Evolutionary conservation across 1,139 yeast genomes (phyloP).

Genomic region (Saccharomycopsis hybrid): DNA sequence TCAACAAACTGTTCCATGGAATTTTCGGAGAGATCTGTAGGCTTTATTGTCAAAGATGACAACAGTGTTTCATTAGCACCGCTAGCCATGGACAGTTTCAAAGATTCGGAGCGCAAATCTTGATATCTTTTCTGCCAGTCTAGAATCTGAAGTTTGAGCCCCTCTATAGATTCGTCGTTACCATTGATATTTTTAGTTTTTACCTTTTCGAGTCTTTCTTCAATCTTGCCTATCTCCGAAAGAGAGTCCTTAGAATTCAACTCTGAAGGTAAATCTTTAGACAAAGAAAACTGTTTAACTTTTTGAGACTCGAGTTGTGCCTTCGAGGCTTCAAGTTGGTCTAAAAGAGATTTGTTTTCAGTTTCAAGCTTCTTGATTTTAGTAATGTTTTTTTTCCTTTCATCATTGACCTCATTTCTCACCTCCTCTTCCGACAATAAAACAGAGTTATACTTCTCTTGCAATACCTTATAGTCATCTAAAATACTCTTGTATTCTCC

Average conservation of each 20-base stretch:
- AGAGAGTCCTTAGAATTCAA: slow-evolving; percentile 20
- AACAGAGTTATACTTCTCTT: slow-evolving; percentile 18
- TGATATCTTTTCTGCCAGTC: slow-evolving; percentile 46
- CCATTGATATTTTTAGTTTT: slow-evolving; percentile 4
- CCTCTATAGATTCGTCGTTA: slow-evolving; percentile 18
- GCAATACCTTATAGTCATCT: slow-evolving; percentile 19
- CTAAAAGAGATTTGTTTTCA: slow-evolving; percentile 21
- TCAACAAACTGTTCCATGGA: slow-evolving; percentile 33
- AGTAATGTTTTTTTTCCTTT: slow-evolving; percentile 7
- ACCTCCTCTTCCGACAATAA: slow-evolving; percentile 14
- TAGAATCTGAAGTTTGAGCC: slow-evolving; percentile 19
- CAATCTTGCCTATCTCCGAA: slow-evolving; percentile 25
- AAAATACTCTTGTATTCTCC: slow-evolving; percentile 15
- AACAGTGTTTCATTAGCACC: background rate
- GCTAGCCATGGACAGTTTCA: slow-evolving; percentile 7
- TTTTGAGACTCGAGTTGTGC: slow-evolving; percentile 27
- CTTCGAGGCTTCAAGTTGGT: slow-evolving; percentile 28
- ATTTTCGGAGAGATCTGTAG: slow-evolving; percentile 26
- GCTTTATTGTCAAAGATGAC: no score
- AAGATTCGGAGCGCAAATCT: slow-evolving; percentile 31
- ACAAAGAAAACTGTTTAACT: slow-evolving; percentile 24
- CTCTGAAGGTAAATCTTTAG: slow-evolving; percentile 5
- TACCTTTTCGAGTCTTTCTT: slow-evolving; percentile 13
- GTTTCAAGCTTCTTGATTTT: slow-evolving; percentile 11
- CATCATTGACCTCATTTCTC: slow-evolving; percentile 11